Conservation (phyloP, 2,329 filamentous ascomycete species). For the Pestalotiopsis sp. region DNA sequence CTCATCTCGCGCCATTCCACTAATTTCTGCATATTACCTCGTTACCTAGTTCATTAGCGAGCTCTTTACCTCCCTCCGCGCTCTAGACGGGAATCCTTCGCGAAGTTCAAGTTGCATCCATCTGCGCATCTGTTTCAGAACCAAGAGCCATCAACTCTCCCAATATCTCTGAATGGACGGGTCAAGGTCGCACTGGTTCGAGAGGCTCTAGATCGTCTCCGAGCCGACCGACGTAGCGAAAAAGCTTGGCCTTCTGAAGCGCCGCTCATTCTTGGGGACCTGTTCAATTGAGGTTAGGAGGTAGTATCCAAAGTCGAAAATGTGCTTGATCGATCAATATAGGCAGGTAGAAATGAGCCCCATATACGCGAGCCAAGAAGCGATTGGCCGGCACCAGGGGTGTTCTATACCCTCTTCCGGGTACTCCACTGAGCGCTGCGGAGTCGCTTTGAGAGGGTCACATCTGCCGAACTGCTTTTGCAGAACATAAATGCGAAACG, state of each 20-base stretch:
- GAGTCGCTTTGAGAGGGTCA: neutral
- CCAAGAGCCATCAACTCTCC: neutral
- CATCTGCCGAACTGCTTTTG: neutral
- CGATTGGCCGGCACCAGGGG: neutral
- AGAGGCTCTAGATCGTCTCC: neutral
- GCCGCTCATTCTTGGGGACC: neutral
- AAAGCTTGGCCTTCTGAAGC: neutral
- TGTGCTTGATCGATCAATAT: neutral
- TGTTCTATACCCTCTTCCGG: neutral
- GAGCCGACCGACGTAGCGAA: neutral
- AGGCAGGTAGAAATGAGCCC: neutral
- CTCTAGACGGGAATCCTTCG: too few relatives aligned
- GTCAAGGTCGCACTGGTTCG: neutral
- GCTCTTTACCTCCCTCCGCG: too few relatives aligned
- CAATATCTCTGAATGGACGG: neutral
- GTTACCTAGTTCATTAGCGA: too few relatives aligned
- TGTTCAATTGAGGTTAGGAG: neutral
- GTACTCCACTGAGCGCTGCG: neutral
- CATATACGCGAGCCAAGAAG: neutral
- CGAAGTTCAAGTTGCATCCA: too few relatives aligned
- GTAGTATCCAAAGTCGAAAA: too few relatives aligned
- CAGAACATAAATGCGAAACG: neutral
- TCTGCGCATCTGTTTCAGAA: neutral
- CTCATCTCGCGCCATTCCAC: too few relatives aligned
- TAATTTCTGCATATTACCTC: too few relatives aligned